Evolutionary conservation across 345 rosid species (phyloP).

Genomic region (Barbarea vulgaris): DNA sequence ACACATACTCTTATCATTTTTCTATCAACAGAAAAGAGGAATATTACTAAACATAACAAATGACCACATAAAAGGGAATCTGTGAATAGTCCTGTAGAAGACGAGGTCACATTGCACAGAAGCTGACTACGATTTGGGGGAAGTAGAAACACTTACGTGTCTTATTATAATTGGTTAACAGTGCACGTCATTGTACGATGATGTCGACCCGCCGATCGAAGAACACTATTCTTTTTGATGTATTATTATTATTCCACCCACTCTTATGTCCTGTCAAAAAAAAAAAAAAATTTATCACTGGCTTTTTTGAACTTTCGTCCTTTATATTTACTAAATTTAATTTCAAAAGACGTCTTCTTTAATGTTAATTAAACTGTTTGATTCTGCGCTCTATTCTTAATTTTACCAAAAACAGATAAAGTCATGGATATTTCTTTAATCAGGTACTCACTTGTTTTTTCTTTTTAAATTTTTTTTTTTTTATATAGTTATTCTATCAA

Average conservation of each 20-base stretch:
- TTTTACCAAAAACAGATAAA: conserved; percentile 41
- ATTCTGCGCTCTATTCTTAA: conserved; percentile 33
- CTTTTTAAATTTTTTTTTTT: too few species aligned
- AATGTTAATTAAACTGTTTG: background rate
- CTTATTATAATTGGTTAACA: background rate
- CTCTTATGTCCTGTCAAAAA: background rate
- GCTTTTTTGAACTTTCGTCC: background rate
- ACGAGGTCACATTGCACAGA: conserved; percentile 21
- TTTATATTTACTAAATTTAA: background rate
- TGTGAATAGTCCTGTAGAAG: conserved; percentile 11
- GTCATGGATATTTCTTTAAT: conserved; percentile 22
- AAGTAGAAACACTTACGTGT: conserved; percentile 19
- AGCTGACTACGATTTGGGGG: conserved; percentile 18
- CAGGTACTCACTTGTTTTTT: background rate
- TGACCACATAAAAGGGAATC: conserved; percentile 6
- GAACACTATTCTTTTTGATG: conserved; percentile 23
- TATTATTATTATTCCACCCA: conserved; percentile 21
- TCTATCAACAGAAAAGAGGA: conserved; percentile 11
- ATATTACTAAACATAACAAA: conserved; percentile 26
- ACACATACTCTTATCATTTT: conserved; percentile 12
- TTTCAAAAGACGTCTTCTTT: background rate
- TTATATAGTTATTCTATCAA: background rate
- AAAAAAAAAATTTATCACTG: background rate
- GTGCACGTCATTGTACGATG: conserved; percentile 36
- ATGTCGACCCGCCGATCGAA: conserved; percentile 32